Percentiles rank a stretch among this genome's conserved stretches.
Evolutionary conservation across 257 asterid genomes (phyloP).

Genomic region (Datura wrightii): DNA sequence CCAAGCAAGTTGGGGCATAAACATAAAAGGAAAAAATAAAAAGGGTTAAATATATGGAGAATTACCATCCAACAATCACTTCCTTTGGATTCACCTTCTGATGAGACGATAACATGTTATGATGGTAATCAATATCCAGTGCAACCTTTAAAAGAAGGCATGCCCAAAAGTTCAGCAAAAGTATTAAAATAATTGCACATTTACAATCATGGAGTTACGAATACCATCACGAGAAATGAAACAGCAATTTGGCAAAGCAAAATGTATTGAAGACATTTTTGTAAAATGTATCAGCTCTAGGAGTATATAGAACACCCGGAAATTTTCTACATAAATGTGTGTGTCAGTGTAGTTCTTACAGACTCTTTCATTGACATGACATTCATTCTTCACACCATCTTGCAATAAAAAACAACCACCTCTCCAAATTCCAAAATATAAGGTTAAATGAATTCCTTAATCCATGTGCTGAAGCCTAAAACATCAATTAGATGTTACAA

Average conservation of each 20-base stretch:
- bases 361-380: neutral
- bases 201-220: neutral
- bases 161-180: neutral
- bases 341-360: neutral
- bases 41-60: neutral
- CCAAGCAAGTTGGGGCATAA: constrained; percentile 8
- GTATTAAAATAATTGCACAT: neutral
- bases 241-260: neutral
- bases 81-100: constrained; percentile 97
- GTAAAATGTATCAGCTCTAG: neutral
- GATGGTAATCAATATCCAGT: constrained; percentile 94
- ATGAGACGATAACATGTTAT: constrained; percentile 84
- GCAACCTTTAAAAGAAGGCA: constrained; percentile 67
- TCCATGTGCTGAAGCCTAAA: neutral
- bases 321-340: neutral
- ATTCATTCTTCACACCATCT: neutral
- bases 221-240: neutral
- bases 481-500: neutral
- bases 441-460: neutral
- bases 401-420: neutral
- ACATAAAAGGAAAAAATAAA: neutral
- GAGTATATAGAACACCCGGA: neutral
- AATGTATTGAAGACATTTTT: neutral
- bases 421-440: neutral
- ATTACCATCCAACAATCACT: constrained; percentile 96